Base-by-base conservation (phyloP, 2,329 filamentous ascomycete genomes). In the Colletotrichum euphorbiae region DNA sequence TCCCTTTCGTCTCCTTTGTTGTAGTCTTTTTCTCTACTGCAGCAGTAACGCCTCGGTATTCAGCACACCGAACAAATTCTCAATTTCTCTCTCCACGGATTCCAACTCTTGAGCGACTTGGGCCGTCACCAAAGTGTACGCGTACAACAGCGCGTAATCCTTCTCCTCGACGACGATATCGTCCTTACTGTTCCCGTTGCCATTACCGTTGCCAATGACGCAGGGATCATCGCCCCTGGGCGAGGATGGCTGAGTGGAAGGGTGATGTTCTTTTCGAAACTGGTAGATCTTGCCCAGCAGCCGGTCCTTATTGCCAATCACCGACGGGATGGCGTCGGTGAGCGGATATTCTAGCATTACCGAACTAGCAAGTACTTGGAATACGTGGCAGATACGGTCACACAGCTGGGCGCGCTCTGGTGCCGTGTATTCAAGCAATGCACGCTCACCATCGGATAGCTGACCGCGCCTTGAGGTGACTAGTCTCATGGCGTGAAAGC, bases 401-500 rank as follows among this genome's bases (percentile, higher is more conserved):
- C 93, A 97, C 36, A 99, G 85, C 70, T 94, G 89, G 9, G 87
- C 88, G 60, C 96, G 88, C 79, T 99, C 95, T 8, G 88, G 83
- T 4, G 88, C 85, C 1, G 96, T 98, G 77, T 92, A 94, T 70
- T 88, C 85, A 42, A 99, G 82, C 42, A 98, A 86, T 8, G 91
- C 90, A 63, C 91, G 89, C 80, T 98, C 95, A 4, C 95, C 94
- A 28, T 91, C 87, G 3, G 90, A 93, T 1, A 93, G 87, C 42
- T 87, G 87, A 11, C 90, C 83, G 67, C 95, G 92, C 74, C 94
- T 95, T 75, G 92, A 86, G 42, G 97, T 94, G 70, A 98, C 90
- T 11, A 98, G 88, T 71, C 95, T 97, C 93, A 99, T 97, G 58
- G 94, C 93, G 75, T 98, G 94, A 78, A 99, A 98, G 42, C 93